Percentiles rank a stretch among this genome's conserved stretches.
These are phyloP conservation scores for Suillus brevipes DNA, from an alignment of 768 basidiomycete genomes.

Conservation along the genomic window DNA sequence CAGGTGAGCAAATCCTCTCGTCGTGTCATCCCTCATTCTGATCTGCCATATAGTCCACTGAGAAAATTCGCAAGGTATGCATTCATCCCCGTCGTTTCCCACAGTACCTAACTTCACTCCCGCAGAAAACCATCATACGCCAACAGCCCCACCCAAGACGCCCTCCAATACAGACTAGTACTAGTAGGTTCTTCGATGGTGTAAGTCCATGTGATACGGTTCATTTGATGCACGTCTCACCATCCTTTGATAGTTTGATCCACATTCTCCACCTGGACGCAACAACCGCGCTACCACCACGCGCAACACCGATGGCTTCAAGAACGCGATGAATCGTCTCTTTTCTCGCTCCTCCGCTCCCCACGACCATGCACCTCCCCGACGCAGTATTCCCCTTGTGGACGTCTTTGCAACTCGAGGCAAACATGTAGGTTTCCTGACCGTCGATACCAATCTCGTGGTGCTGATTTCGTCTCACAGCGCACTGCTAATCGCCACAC, in stretches of 20 bases:
- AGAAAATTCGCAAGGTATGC: neutral
- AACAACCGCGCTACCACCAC: neutral
- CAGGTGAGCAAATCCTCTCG: neutral
- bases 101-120: neutral
- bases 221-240: neutral
- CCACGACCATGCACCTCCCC: neutral
- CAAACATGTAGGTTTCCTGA: neutral
- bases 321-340: neutral
- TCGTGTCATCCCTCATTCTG: neutral
- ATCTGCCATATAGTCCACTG: neutral
- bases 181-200: neutral
- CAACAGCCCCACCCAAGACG: neutral
- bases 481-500: neutral
- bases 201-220: neutral
- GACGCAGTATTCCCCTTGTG: neutral
- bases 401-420: neutral
- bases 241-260: neutral
- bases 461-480: neutral
- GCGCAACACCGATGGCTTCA: neutral
- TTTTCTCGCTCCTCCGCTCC: neutral
- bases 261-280: neutral
- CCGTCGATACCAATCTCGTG: neutral
- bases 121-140: neutral
- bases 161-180: neutral
- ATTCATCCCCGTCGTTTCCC: neutral